phyloP scores from a whole-genome alignment of 257 asterid species.

The Catharanthus roseus region DNA sequence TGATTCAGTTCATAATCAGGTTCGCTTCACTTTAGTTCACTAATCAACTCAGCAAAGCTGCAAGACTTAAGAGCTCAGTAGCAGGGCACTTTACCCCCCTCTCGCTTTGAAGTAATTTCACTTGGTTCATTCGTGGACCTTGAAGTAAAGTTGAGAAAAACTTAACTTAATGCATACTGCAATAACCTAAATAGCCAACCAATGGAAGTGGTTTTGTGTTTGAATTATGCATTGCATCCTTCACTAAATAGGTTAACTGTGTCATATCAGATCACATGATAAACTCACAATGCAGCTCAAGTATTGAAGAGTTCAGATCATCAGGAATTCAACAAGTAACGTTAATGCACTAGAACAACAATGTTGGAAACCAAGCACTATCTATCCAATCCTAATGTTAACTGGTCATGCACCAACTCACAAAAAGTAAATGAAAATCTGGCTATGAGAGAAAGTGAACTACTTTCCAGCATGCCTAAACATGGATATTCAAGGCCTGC shows the following conservation, averaged over 20 bases:
- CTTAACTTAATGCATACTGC: too few species aligned
- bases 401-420: background rate
- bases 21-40: too few species aligned
- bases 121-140: too few species aligned
- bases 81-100: too few species aligned
- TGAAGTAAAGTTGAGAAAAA: too few species aligned
- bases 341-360: background rate
- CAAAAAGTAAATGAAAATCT: too few species aligned
- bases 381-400: background rate
- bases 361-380: background rate
- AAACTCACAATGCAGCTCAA: background rate
- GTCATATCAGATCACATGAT: background rate
- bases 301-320: background rate
- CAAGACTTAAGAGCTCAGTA: too few species aligned
- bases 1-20: too few species aligned
- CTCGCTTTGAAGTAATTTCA: too few species aligned
- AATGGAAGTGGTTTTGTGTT: background rate
- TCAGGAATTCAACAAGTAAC: background rate
- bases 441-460: background rate
- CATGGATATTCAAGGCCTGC: background rate
- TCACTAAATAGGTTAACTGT: background rate
- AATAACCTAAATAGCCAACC: background rate
- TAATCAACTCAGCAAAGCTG: too few species aligned
- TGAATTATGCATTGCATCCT: background rate
- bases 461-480: background rate